These are phyloP conservation scores for Heliamphora exappendiculata DNA, from an alignment of 148 eudicot genomes.

Conservation along the genomic window DNA sequence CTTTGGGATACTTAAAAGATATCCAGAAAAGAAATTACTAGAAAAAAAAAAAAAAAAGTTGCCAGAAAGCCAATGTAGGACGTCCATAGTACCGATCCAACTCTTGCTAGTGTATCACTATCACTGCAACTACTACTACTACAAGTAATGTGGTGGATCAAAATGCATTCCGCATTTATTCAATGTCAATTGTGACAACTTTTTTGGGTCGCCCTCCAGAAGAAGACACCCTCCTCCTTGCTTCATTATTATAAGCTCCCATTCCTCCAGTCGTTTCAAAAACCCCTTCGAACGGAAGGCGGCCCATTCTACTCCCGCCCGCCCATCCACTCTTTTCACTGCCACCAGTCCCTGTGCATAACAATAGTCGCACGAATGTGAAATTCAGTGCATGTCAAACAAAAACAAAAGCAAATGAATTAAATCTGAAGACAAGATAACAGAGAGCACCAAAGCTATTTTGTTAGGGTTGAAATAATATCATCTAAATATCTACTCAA, in stretches of 20 bases:
- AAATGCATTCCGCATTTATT: slow-evolving; percentile 12
- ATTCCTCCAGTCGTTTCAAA: neutral
- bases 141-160: neutral
- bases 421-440: too few species aligned
- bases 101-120: neutral
- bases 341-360: slow-evolving; percentile 32
- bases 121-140: neutral
- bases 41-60: neutral
- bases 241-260: slow-evolving; percentile 12
- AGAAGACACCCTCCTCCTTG: slow-evolving; percentile 6
- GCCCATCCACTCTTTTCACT: slow-evolving; percentile 11
- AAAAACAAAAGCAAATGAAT: neutral
- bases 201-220: slow-evolving; percentile 34
- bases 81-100: neutral
- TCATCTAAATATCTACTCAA: too few species aligned
- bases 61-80: neutral
- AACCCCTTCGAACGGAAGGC: slow-evolving; percentile 20
- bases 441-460: too few species aligned
- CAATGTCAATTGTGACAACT: slow-evolving; percentile 55
- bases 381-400: neutral
- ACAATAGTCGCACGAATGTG: neutral
- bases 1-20: too few species aligned
- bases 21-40: neutral
- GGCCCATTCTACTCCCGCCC: slow-evolving; percentile 14
- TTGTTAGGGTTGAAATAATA: too few species aligned